Evolutionary conservation across 2,329 filamentous ascomycete species (phyloP), one percentile per base, ranked within the genome.

Genomic region (Penicillium brasilianum): DNA sequence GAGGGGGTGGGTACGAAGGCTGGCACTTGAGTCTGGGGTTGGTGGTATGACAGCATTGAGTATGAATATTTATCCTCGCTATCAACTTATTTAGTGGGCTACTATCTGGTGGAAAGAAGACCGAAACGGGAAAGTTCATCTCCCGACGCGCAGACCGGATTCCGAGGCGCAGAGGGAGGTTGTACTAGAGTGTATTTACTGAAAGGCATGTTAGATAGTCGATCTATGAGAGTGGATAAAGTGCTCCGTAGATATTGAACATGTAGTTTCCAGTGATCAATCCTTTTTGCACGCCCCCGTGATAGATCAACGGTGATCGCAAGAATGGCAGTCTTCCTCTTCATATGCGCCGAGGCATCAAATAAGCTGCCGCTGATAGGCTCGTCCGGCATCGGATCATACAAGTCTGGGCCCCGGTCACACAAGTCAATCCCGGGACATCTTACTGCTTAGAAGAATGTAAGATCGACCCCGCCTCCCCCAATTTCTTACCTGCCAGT

Each of bases 351-450:
- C 69, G 66, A 72, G 65, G 56, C 57, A 44, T 30, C 58, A 72
- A 55, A 72, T 74, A 71, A 68, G 66, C 67, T 58, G 55, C 46
- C 52, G 60, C 64, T 73, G 66, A 73, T 74, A 73, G 66, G 67
- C 43, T 13, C 39, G 39, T 59, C 34, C 52, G n/a, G 28, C 9
- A 55, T n/a, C 14, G 43, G 20, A 61, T 43, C 30, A 18, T 32
- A 16, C 30, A 51, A 36, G 28, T 51, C 49, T 51, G 30, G 48
- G 28, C 28, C 28, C 36, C 7, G 49, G 18, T 8, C 30, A 51
- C 32, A 22, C 30, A n/a, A 36, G 30, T 9, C 39, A n/a, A 36
- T 16, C 16, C 13, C 49, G 49, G 32, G 30, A 34, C n/a, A 36
- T 8, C n/a, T 9, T 36, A 10, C 22, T n/a, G 18, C n/a, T n/a